These are phyloP conservation scores for Eutrema salsugineum DNA, from an alignment of 441 rosid genomes.

Conservation along the genomic window DNA sequence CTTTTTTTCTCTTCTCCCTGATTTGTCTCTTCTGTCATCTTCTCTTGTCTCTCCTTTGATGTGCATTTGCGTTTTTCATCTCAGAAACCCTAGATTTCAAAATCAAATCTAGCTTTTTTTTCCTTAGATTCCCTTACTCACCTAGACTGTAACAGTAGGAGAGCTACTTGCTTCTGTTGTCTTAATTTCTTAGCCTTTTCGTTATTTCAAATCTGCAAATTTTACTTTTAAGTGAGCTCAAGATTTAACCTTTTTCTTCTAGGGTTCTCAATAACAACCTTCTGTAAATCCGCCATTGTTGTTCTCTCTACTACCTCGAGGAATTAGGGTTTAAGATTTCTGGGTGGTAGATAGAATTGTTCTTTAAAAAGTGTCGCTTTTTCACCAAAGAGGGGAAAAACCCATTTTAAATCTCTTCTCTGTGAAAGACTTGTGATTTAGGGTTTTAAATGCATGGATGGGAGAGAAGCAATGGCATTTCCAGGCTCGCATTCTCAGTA, in stretches of 20 bases:
- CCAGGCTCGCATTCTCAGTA: conserved; percentile 79
- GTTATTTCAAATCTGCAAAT: conserved; percentile 9
- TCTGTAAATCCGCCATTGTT: conserved; percentile 30
- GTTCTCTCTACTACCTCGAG: neutral
- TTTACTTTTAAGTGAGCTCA: conserved; percentile 2
- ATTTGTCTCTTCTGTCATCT: conserved; percentile 32
- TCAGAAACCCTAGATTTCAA: conserved; percentile 56
- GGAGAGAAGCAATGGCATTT: conserved; percentile 92
- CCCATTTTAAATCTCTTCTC: neutral
- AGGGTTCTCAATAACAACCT: conserved; percentile 7
- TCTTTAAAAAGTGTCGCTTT: conserved; percentile 8
- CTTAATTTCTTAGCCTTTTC: neutral
- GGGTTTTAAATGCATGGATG: conserved; percentile 93
- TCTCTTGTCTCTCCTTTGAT: conserved; percentile 32
- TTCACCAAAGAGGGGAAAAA: neutral
- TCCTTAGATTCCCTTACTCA: neutral
- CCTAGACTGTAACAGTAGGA: neutral
- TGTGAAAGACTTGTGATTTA: conserved; percentile 4
- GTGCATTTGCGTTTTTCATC: conserved; percentile 40
- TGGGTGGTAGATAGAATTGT: conserved; percentile 17
- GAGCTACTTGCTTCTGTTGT: conserved; percentile 1
- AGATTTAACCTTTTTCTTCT: neutral
- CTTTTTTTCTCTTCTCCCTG: conserved; percentile 29
- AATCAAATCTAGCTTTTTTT: conserved; percentile 52
- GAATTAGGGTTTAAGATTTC: conserved; percentile 24